A percentile compares a stretch with the other conserved stretches of the same genome.
Conservation (phyloP, 305 asterid genomes). For the Nicotiana rustica region DNA sequence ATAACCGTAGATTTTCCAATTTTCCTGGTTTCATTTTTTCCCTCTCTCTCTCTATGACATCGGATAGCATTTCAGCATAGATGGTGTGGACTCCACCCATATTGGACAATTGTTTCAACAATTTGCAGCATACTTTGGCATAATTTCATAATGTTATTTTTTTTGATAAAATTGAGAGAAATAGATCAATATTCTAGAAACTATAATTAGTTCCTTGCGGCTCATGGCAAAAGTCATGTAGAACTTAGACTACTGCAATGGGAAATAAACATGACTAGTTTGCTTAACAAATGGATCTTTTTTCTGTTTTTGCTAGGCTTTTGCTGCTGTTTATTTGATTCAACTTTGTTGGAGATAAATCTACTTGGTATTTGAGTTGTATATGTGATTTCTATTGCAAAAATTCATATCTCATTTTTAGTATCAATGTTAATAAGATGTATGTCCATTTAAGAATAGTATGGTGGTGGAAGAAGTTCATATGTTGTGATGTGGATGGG, state of each 20-base stretch:
- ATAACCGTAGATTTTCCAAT: background rate
- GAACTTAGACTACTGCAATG: background rate
- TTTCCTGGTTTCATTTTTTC: background rate
- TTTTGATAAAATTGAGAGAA: constrained; percentile 8
- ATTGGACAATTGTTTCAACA: background rate
- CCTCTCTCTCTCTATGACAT: background rate
- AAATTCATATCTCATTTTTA: background rate
- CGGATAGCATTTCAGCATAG: background rate
- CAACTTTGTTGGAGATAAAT: background rate
- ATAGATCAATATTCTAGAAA: constrained; percentile 6
- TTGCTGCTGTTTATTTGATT: background rate
- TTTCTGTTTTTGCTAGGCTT: background rate
- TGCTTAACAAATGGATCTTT: background rate
- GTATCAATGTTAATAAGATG: background rate
- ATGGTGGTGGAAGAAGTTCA: background rate
- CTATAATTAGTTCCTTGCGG: constrained; percentile 16
- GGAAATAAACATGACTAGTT: background rate
- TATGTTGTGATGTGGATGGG: background rate
- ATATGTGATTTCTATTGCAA: background rate
- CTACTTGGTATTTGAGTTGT: no score
- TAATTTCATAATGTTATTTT: background rate
- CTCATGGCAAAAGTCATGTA: background rate
- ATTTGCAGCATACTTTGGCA: constrained; percentile 5
- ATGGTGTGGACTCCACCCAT: constrained; percentile 18
- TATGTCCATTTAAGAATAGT: background rate